These are phyloP conservation scores for Lathyrus sativus DNA, from an alignment of 306 rosid species.

Conservation along the genomic window DNA sequence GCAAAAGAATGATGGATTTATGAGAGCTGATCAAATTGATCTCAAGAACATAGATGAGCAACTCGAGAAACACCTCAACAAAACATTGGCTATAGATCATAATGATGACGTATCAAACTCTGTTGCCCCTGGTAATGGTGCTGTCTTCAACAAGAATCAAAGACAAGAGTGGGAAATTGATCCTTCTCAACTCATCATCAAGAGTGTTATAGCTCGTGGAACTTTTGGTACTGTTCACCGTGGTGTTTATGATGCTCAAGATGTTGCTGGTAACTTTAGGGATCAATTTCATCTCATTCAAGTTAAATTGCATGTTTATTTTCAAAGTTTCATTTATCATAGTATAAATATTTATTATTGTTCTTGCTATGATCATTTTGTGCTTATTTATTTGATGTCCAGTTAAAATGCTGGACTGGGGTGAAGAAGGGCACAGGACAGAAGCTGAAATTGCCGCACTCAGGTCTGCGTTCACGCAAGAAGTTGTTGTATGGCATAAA, in stretches of 20 bases:
- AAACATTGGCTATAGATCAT: slow-evolving; percentile 68
- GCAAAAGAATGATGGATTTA: slow-evolving; percentile 77
- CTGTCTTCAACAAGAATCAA: slow-evolving; percentile 41
- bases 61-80: slow-evolving; percentile 79
- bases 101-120: not conserved
- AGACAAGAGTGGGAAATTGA: slow-evolving; percentile 94
- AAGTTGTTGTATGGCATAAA: slow-evolving; percentile 97
- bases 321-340: too few species aligned
- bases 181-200: slow-evolving; percentile 79
- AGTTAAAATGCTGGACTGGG: slow-evolving; percentile 92
- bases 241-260: slow-evolving; percentile 78
- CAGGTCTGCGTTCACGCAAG: slow-evolving; percentile 84
- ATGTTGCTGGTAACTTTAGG: slow-evolving; percentile 83
- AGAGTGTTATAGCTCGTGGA: slow-evolving; percentile 80
- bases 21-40: slow-evolving; percentile 98
- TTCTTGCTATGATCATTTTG: too few species aligned
- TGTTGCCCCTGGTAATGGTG: not conserved
- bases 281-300: too few species aligned
- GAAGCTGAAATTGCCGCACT: slow-evolving; percentile 80
- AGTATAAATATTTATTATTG: too few species aligned
- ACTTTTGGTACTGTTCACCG: slow-evolving; percentile 94
- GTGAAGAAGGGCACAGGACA: slow-evolving; percentile 93
- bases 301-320: too few species aligned
- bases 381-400: slow-evolving; percentile 33
- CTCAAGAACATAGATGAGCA: slow-evolving; percentile 95